A percentile compares a stretch with the other conserved stretches of the same genome.
Evolutionary conservation across 176 grass and related monocot genomes (phyloP).

Genomic region (Phyllostachys edulis): DNA sequence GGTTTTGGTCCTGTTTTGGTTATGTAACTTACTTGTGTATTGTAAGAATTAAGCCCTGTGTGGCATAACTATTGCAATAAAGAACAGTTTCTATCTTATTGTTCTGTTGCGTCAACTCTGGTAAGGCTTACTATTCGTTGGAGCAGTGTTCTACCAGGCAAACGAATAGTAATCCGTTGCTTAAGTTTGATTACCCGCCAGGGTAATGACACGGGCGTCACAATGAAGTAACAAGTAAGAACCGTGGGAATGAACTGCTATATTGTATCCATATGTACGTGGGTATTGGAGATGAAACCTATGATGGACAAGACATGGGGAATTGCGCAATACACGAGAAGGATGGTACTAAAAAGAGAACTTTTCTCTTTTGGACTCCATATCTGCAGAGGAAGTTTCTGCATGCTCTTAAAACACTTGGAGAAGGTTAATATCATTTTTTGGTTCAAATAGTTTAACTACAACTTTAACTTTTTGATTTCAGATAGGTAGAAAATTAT

Average conservation of each 20-base stretch:
- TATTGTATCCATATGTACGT: neutral
- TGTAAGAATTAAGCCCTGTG: too few species aligned
- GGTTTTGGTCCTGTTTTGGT: too few species aligned
- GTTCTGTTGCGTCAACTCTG: too few species aligned
- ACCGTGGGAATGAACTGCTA: neutral
- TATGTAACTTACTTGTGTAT: too few species aligned
- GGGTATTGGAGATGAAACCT: neutral
- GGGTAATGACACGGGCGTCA: too few species aligned
- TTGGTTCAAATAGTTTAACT: neutral
- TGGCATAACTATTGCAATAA: too few species aligned
- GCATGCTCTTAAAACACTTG: constrained; percentile 27
- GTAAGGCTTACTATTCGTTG: too few species aligned
- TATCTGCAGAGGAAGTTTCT: constrained; percentile 35
- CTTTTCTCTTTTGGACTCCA: constrained; percentile 40
- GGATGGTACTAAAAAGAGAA: neutral
- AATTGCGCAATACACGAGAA: neutral
- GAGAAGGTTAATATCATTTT: constrained; percentile 5
- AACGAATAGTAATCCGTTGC: too few species aligned
- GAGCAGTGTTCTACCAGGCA: too few species aligned
- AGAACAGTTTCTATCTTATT: too few species aligned
- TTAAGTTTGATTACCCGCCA: too few species aligned
- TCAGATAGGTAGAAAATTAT: neutral
- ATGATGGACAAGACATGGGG: neutral
- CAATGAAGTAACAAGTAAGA: neutral
- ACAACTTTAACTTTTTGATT: neutral